A percentile compares a stretch with the other conserved stretches of the same genome.
Conservation (phyloP, 2,329 filamentous ascomycete species). For the Apiospora kogelbergensis region DNA sequence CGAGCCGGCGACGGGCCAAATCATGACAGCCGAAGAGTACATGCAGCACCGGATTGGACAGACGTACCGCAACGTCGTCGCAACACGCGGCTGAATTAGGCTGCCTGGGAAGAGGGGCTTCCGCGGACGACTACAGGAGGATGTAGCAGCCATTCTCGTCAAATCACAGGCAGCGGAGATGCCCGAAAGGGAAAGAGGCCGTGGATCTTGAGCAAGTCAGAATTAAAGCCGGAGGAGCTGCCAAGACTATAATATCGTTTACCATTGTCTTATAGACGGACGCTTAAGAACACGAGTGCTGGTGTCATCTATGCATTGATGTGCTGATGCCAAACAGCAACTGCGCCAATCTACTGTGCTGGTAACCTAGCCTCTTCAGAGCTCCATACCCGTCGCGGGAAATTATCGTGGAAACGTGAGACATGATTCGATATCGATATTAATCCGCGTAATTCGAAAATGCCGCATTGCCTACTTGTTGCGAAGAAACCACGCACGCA, state of each 20-base stretch:
- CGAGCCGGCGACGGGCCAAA: slow-evolving; percentile 21
- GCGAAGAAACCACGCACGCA: not conserved
- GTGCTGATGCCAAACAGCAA: no score
- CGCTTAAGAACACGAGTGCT: no score
- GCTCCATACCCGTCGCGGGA: not conserved
- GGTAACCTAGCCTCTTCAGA: not conserved
- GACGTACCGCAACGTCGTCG: slow-evolving; percentile 23
- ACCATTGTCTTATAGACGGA: no score
- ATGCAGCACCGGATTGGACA: slow-evolving; percentile 32
- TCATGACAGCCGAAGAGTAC: slow-evolving; percentile 32
- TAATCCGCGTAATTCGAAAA: not conserved
- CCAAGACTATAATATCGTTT: no score
- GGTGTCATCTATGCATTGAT: no score
- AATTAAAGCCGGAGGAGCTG: no score
- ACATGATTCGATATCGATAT: slow-evolving; percentile 1
- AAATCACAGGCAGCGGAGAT: no score
- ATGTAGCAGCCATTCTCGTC: no score
- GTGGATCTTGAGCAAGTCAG: no score
- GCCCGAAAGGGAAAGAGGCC: no score
- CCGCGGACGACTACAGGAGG: not conserved
- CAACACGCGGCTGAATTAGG: not conserved
- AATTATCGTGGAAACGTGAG: slow-evolving; percentile 2
- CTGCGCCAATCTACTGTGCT: not conserved
- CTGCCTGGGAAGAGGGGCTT: not conserved
- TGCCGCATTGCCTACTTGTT: not conserved